Base-by-base conservation (phyloP, 1,139 yeast species). In the Blastobotrys raffinosifermentans region DNA sequence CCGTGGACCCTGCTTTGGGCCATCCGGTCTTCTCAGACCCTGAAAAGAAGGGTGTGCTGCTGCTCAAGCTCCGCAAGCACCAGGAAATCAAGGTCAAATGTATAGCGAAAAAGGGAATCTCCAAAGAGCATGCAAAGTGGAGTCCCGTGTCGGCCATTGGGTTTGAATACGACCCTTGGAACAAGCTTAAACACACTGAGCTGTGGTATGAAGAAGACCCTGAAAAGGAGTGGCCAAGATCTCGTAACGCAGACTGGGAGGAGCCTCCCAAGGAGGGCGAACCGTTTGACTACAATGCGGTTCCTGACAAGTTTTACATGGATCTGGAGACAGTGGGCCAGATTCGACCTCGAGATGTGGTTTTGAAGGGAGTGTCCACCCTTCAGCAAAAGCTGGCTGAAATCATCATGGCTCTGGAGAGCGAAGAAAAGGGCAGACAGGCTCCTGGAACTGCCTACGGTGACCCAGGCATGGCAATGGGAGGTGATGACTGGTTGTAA, bases 81-180 rank as follows among this genome's bases (percentile, higher is more conserved):
- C 99, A 91, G 66, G 96, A 91, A 58, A 70, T 91, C 51, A 74
- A 83, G 50, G 66, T 91, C 44, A 80, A 83, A 47, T 91, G 99
- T 64, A 83, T 91, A 47, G 98, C 99, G 38, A 91, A 93, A 62
- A 91, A 91, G 67, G 98, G 99, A 31, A 91, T 93, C 45, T 89
- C 97, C 31, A 91, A 93, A 61, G 99, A 91, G 60, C 99, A 91
- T 57, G 96, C 98, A 37, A 91, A 91, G 58, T 91, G 98, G 98
- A 81, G 94, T 4, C 96, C 98, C 1, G 84, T 94, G 51, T 75
- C 96, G 0, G 98, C 98, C n/a, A 74, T 93, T 40, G 97, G 94
- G 17, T 91, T 91, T 55, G 99, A 91, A 63, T 91, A 91, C 57
- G 99, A 91, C 58, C 99, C 99, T n/a, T 91, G 96, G 94, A 91